Conservation (phyloP, 2,329 filamentous ascomycete genomes). For the Ophiocordyceps unilateralis region DNA sequence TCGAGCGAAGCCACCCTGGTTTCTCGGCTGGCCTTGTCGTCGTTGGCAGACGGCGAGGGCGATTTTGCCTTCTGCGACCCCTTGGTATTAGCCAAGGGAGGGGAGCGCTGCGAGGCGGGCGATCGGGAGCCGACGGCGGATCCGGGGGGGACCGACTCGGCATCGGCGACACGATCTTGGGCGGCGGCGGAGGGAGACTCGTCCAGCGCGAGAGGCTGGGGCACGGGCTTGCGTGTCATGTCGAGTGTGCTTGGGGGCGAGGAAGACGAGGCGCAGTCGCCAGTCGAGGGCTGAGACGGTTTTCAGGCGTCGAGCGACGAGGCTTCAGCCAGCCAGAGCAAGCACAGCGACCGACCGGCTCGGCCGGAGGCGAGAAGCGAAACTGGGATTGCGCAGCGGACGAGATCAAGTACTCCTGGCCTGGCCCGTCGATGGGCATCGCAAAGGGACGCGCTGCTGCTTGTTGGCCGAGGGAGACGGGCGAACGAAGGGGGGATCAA, state of each 20-base stretch:
- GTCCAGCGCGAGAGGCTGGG: slow-evolving; percentile 38
- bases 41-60: slow-evolving; percentile 4
- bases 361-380: neutral
- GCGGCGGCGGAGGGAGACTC: slow-evolving; percentile 15
- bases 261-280: neutral
- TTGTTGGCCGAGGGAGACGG: neutral
- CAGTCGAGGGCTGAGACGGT: neutral
- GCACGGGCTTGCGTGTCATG: slow-evolving; percentile 42
- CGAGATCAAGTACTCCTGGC: neutral
- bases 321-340: neutral
- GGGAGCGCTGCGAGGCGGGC: slow-evolving; percentile 25
- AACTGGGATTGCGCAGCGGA: neutral
- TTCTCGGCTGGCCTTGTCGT: slow-evolving; percentile 7
- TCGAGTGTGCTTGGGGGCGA: neutral
- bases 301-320: neutral
- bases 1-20: slow-evolving; percentile 2
- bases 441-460: neutral
- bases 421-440: neutral
- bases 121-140: slow-evolving; percentile 19
- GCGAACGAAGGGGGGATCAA: neutral
- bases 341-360: neutral
- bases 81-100: slow-evolving; percentile 23
- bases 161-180: slow-evolving; percentile 11
- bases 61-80: slow-evolving; percentile 8
- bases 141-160: slow-evolving; percentile 13